Percentiles rank a stretch among this genome's conserved stretches.
Evolutionary conservation across 176 grass and related monocot species (phyloP).

Genomic region (Triticum aestivum): DNA sequence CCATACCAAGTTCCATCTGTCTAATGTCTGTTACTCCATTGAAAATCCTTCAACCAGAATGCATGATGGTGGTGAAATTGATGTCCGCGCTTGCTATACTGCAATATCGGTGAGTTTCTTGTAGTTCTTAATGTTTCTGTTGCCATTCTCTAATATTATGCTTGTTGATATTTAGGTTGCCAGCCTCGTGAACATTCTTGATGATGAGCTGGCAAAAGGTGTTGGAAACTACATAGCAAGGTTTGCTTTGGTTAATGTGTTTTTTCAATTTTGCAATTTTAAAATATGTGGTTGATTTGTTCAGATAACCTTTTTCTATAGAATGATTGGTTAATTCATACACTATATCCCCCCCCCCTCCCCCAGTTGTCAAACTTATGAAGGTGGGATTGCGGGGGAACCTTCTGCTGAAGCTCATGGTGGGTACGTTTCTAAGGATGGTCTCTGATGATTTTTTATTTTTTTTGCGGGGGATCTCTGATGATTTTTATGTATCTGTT

Average conservation of each 20-base stretch:
- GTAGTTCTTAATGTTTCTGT: background rate
- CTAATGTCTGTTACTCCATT: constrained; percentile 18
- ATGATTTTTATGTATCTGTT: constrained; percentile 25
- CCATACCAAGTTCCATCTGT: background rate
- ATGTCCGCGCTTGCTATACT: constrained; percentile 90
- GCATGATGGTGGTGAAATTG: constrained; percentile 89
- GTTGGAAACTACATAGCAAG: constrained; percentile 76
- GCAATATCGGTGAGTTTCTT: constrained; percentile 72
- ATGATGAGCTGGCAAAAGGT: constrained; percentile 65
- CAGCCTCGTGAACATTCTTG: constrained; percentile 89
- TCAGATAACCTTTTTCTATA: background rate
- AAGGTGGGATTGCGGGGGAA: constrained; percentile 96
- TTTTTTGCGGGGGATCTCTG: background rate
- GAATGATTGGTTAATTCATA: constrained; percentile 30
- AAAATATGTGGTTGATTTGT: background rate
- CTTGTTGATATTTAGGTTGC: constrained; percentile 64
- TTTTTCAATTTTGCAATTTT: constrained; percentile 20
- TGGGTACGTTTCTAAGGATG: constrained; percentile 75
- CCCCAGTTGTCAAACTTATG: constrained; percentile 94
- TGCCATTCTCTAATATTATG: constrained; percentile 30
- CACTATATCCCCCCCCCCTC: background rate
- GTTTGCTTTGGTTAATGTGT: constrained; percentile 34
- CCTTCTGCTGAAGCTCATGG: constrained; percentile 97
- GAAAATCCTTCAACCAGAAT: constrained; percentile 54
- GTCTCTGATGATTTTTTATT: background rate